Evolutionary conservation across 106 monocot species (phyloP), one percentile per base, ranked within the genome.

Genomic region (Dioscorea zingiberensis): DNA sequence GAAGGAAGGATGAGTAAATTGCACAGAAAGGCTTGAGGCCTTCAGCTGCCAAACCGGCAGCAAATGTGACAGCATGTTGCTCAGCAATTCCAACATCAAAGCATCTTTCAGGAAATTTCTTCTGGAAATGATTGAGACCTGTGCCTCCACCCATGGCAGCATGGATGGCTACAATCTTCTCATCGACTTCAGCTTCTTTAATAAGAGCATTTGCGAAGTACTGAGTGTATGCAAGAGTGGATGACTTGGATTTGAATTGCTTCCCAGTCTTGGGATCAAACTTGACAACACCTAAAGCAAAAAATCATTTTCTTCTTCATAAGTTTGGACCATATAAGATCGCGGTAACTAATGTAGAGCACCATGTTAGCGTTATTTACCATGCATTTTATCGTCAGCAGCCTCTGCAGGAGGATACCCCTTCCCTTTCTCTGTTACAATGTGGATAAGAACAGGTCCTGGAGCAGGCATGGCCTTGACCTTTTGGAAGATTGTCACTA

Each of bases 21-120:
- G 94, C 89, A 38, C 94, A 94, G 77, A 94, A 94, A 59, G 94
- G 94, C 81, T 94, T 94, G 62, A 94, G 75, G 28, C 94, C 94
- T 55, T 94, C 94, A 2, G 81, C 26, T 17, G 94, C 89, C 38
- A 94, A 45, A 48, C 94, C 94, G 51, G 94, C 89, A 3, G 94
- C 89, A 65, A 94, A 94, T 0, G 94, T 94, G 51, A 94, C 94
- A 1, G 94, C 94, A 49, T 94, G 94, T 68, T 94, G 94, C 70
- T 94, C 94, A 0, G 94, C 94, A 27, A 94, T 94, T 22, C 94
- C 94, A 6, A 94, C 94, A 51, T 94, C 94, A 51, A 94, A 94
- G 80, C 94, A 90, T 38, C 86, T 71, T 2, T 87, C 73, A 7
- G 90, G 94, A 65, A 87, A 94, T 21, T 47, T 62, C 66, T 82